Evolutionary conservation across 1,139 yeast genomes (phyloP).

Genomic region (Geotrichum reessii): DNA sequence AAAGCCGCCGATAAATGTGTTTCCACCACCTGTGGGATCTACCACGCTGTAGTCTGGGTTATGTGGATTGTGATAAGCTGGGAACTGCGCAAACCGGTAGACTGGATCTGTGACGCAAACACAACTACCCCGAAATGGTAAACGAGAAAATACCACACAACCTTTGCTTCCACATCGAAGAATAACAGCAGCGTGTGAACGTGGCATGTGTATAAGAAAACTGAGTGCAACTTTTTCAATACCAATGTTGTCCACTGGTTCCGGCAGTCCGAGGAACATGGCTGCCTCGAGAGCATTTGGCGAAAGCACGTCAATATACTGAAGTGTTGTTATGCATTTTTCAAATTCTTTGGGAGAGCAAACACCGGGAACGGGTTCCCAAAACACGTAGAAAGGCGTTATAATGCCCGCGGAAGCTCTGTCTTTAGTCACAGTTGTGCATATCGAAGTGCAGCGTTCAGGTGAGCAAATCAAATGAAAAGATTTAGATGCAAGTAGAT

Average conservation of each 20-base stretch:
- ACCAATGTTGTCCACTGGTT: conserved; percentile 37
- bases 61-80: conserved; percentile 58
- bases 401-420: background rate
- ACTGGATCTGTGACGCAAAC: background rate
- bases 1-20: conserved; percentile 79
- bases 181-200: conserved; percentile 45
- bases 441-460: conserved; percentile 48
- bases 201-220: conserved; percentile 41
- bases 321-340: conserved; percentile 42
- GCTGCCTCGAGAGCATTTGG: conserved; percentile 87
- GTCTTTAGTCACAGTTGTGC: conserved; percentile 29
- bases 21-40: conserved; percentile 96
- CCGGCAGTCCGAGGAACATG: conserved; percentile 41
- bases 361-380: conserved; percentile 84
- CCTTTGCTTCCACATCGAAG: conserved; percentile 34
- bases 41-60: conserved; percentile 44
- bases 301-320: conserved; percentile 55
- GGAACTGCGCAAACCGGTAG: conserved; percentile 41
- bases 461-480: conserved; percentile 77
- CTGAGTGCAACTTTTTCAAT: conserved; percentile 43
- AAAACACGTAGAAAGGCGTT: conserved; percentile 37
- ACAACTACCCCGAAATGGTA: background rate
- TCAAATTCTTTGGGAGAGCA: conserved; percentile 50
- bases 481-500: conserved; percentile 42
- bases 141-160: conserved; percentile 20